Percentiles rank a stretch among this genome's conserved stretches.
These are phyloP conservation scores for Bipolaris victoriae DNA, from an alignment of 2,329 filamentous ascomycete genomes.

Conservation along the genomic window DNA sequence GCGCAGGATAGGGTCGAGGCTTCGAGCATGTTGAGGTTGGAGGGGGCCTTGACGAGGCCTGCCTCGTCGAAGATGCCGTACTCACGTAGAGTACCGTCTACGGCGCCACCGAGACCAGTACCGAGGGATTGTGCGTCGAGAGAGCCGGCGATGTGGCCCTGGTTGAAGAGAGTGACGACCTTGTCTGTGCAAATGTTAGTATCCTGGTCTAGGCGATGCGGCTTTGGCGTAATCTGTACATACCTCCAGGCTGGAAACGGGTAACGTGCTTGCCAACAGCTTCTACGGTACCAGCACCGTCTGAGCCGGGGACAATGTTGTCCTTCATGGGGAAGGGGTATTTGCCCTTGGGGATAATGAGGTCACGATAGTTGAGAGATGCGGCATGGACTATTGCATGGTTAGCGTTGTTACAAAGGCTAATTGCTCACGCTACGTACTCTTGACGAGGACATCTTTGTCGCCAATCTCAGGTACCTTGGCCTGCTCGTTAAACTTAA, in stretches of 20 bases:
- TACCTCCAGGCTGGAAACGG: conserved; percentile 60
- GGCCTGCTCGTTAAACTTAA: conserved; percentile 61
- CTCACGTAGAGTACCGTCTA: conserved; percentile 72
- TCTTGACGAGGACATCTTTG: conserved; percentile 73
- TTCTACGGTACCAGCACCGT: conserved; percentile 60
- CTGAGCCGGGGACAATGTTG: conserved; percentile 55
- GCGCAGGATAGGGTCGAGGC: conserved; percentile 57
- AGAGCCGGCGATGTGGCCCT: conserved; percentile 60
- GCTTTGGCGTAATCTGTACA: background rate
- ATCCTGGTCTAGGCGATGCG: background rate
- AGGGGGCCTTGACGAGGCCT: conserved; percentile 69
- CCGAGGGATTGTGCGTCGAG: conserved; percentile 47
- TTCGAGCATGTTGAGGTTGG: conserved; percentile 57
- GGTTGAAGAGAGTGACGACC: conserved; percentile 69
- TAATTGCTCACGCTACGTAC: conserved; percentile 35
- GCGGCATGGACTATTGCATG: conserved; percentile 52
- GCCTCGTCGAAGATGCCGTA: conserved; percentile 70
- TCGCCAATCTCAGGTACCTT: conserved; percentile 68
- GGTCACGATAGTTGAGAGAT: conserved; percentile 59
- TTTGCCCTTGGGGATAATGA: conserved; percentile 55
- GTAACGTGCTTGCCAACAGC: conserved; percentile 62
- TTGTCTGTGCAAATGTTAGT: conserved; percentile 51
- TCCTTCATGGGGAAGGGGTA: conserved; percentile 54
- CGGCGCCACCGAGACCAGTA: conserved; percentile 70
- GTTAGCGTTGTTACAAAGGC: conserved; percentile 10